Evolutionary conservation across 2,329 filamentous ascomycete genomes (phyloP), one percentile per base, ranked within the genome.

Genomic region (Bipolaris cookei): DNA sequence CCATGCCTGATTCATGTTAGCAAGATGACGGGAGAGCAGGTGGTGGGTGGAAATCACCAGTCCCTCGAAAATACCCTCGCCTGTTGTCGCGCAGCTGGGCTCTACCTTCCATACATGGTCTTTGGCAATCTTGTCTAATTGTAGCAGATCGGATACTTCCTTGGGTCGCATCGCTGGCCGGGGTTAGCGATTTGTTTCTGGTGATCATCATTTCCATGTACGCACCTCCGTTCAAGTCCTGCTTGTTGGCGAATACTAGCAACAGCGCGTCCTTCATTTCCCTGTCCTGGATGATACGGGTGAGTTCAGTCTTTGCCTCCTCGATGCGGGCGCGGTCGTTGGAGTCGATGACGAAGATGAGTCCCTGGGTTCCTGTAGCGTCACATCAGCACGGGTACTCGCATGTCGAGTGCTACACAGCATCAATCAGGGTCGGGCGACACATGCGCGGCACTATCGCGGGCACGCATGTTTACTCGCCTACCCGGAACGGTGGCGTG

Each of bases 271-370:
- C 95, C 79, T 94, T 91, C 81, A 99, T 92, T 85, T 99, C 95
- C 70, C 97, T 91, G 82, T 99, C 95, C 83, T 98, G 96, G 80
- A 99, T 88, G 88, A 99, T 99, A 79, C 95, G 90, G 81, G 96
- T 91, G 76, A 99, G 85, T 82, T 99, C 95, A 81, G 96, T 92
- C 65, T 92, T 88, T 74, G 95, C 95, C 86, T 99, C 95, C 71
- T 95, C 90, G 76, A 99, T 90, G 88, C 95, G 92, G 81, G 96
- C 93, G 79, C 92, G 91, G 88, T 99, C 95, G 83, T 97, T 97
- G 84, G 90, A 94, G 84, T 99, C 95, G 78, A 99, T 92, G 72
- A 99, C 95, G 86, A 99, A 99, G 83, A 99, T 98, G 81, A 99
- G 94, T 80, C 95, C 95, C 83, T 99, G 95, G 70, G 95, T 99